Evolutionary conservation across 2,329 filamentous ascomycete genomes (phyloP).

Genomic region (Aureobasidium leucospermi): DNA sequence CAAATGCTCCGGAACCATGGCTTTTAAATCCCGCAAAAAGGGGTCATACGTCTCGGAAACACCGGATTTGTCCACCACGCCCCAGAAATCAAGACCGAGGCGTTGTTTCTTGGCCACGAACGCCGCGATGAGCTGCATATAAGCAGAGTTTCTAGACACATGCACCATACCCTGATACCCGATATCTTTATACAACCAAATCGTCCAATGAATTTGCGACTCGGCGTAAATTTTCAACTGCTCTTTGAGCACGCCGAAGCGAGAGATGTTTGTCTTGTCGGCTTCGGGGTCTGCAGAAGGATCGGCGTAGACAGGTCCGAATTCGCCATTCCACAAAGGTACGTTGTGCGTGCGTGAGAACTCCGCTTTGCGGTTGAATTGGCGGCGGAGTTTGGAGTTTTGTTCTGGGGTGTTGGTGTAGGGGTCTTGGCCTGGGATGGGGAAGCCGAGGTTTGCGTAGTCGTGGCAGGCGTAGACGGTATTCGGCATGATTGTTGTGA

Average conservation of each 20-base stretch:
- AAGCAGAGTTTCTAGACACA: conserved; percentile 18
- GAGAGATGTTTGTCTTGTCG: conserved; percentile 33
- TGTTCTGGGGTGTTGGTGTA: conserved; percentile 37
- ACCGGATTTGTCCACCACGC: conserved; percentile 21
- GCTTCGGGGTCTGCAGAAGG: conserved; percentile 31
- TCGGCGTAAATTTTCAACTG: conserved; percentile 48
- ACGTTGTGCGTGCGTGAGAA: conserved; percentile 35
- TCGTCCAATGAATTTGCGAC: conserved; percentile 48
- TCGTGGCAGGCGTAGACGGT: conserved; percentile 45
- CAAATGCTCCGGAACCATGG: conserved; percentile 37
- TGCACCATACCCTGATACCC: conserved; percentile 31
- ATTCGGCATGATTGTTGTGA: conserved; percentile 38
- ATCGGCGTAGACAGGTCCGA: conserved; percentile 43
- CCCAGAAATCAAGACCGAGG: conserved; percentile 49
- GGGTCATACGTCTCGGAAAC: conserved; percentile 13
- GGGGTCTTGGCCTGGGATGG: conserved; percentile 24
- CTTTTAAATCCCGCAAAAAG: conserved; percentile 15
- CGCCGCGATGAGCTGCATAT: conserved; percentile 44
- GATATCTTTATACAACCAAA: conserved; percentile 36
- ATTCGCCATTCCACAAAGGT: conserved; percentile 45
- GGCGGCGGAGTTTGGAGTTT: conserved; percentile 28
- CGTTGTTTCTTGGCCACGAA: conserved; percentile 51
- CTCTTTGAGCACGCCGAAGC: conserved; percentile 37
- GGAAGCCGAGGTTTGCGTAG: conserved; percentile 45
- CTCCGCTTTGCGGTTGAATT: conserved; percentile 34